Base-by-base conservation (phyloP, 108 stramenopile genomes). In the Cyclotella sp. region DNA sequence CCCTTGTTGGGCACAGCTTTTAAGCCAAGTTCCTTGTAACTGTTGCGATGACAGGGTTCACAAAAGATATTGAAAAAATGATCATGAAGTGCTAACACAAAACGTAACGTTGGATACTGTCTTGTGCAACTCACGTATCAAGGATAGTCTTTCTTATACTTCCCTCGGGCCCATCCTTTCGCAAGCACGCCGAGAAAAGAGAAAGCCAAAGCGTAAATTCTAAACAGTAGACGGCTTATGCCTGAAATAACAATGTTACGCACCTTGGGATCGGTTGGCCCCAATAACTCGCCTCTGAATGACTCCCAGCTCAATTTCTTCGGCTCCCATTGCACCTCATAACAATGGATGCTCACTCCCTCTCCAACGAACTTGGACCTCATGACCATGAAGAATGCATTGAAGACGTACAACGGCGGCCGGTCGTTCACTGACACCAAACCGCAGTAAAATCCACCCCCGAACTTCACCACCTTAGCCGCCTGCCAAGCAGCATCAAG, bases 371-470 rank as follows among this genome's bases (percentile, higher is more conserved):
- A 98, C 76, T 95, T 97, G 57, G 76, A 84, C 47, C 91, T 87
- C 92, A 92, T 93, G 3, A 76, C 70, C 95, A 97, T 96, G 85
- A 95, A 97, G 80, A 98, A 98, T 54, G 93, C 97, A 84, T 98
- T 98, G 82, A 97, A 96, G 24, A 95, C 93, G 73, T 97, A 98
- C 42, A 97, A 57, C 15, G 86, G 81, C 28, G 71, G 59, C 15
- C 78, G 70, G 63, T 63, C 73, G 61, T 90, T 89, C 16, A 79
- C 62, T n/a, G 73, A 73, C 7, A 90, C 71, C 61, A 90, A 67
- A 26, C 96, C 97, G 74, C 94, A 95, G 81, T 98, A 98, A 72
- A 96, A 96, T 43, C 97, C 97, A 30, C 97, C 97, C 26, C 97
- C 97, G 66, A 98, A 88, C 73, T 98, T 98, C 55, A 93, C 92